Evolutionary conservation across 2,329 filamentous ascomycete genomes (phyloP), one percentile per base, ranked within the genome.

Genomic region (Penicillium fuscoglaucum): DNA sequence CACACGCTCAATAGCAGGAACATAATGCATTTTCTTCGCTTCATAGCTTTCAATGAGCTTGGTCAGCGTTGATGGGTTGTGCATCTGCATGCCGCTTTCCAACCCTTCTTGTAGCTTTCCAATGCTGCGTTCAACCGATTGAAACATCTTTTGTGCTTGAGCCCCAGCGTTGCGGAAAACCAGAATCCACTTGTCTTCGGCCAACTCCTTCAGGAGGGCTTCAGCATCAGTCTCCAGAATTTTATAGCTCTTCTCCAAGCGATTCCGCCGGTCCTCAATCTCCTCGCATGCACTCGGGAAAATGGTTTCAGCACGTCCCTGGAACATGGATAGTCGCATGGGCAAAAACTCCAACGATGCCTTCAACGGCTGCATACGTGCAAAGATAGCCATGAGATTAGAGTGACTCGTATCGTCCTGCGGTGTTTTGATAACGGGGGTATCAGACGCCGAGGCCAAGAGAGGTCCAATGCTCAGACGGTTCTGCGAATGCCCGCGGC

Each of bases 91-190:
- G 8, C 87, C 88, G 12, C 85, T 82, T 58, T 96, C 90, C 17
- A 96, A 80, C 4, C 87, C 87, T 70, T 96, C 91, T 62, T 85
- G 87, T 37, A 99, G 82, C 76, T 96, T 96, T 47, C 81, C 77
- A 58, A 96, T 86, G 71, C 92, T 96, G 63, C 93, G 85, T 71
- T 96, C 90, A 24, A 98, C 91, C 4, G 93, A 97, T 66, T 96
- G 91, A 71, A 91, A 93, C 92, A 99, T 96, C 79, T 96, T 96
- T 66, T 95, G 87, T 5, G 95, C 93, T 75, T 97, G 92, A 57
- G 89, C 84, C 15, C 92, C 93, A 17, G 95, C 95, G 64, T 95
- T 93, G 57, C 93, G 87, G 79, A 99, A 99, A 37, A 98, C 93
- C 53, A 96, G 83, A 44, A 99, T 88, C 95, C 95, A 99, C 57